Evolutionary conservation across 163 green algal genomes (phyloP).

Genomic region (Chlorella variabilis): DNA sequence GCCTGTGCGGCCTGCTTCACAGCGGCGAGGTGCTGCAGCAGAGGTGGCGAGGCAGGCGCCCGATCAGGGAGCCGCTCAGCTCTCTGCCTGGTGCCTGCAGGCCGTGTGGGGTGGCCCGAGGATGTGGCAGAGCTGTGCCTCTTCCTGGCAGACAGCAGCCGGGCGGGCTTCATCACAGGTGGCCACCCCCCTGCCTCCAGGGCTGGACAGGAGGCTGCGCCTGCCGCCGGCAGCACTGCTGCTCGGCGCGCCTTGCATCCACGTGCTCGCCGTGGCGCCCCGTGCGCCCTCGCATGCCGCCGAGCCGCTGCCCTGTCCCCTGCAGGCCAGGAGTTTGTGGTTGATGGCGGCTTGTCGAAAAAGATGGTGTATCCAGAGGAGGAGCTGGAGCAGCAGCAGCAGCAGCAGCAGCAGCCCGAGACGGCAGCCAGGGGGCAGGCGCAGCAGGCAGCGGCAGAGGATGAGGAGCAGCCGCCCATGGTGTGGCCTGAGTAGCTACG

Average conservation of each 20-base stretch:
- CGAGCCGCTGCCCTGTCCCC: too few species aligned
- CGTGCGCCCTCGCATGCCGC: too few species aligned
- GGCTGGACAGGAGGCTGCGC: neutral
- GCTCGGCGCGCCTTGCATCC: too few species aligned
- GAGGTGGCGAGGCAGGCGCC: neutral
- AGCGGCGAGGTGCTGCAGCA: neutral
- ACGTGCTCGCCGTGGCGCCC: too few species aligned
- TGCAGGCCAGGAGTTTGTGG: constrained; percentile 59
- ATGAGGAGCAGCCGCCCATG: constrained; percentile 1
- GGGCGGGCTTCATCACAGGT: constrained; percentile 65
- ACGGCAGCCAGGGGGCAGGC: neutral
- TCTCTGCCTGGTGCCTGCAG: constrained; percentile 24
- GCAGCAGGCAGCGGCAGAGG: neutral
- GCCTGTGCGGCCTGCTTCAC: too few species aligned
- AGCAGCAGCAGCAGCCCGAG: neutral
- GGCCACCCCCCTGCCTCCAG: neutral
- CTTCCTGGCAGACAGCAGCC: constrained; percentile 53
- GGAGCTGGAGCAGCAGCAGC: neutral
- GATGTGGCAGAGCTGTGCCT: constrained; percentile 59
- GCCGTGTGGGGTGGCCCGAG: constrained; percentile 50
- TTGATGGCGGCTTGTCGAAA: constrained; percentile 59
- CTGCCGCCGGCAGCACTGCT: neutral
- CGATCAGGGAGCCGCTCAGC: neutral
- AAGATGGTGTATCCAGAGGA: constrained; percentile 63
- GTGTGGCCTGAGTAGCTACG: neutral